Conservation (phyloP, 2,329 filamentous ascomycete genomes). For the Colletotrichum caudatum region DNA sequence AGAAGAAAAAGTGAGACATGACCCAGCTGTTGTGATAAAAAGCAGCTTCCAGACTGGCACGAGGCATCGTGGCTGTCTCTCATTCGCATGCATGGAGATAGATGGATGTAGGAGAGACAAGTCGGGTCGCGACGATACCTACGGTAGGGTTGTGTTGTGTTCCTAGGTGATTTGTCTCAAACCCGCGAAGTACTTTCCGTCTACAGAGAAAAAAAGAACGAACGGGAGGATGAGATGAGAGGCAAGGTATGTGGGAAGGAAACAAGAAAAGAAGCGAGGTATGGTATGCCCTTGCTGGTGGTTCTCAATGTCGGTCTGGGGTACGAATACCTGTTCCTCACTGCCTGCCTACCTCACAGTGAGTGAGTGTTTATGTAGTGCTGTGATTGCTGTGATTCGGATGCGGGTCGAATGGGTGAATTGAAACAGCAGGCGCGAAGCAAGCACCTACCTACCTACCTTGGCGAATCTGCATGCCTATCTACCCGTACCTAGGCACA, state of each 20-base stretch:
- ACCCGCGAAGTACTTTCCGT: not conserved
- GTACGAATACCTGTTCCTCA: not conserved
- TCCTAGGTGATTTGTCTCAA: slow-evolving; percentile 5
- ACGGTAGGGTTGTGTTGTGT: not conserved
- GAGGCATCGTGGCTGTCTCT: not conserved
- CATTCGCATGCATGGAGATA: slow-evolving; percentile 1
- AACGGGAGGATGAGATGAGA: not conserved
- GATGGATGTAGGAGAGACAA: slow-evolving; percentile 6
- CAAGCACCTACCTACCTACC: no score
- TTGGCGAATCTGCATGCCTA: no score
- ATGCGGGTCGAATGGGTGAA: not conserved
- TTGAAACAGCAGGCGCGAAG: not conserved
- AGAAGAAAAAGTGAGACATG: not conserved
- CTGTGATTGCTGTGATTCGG: not conserved
- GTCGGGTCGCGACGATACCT: not conserved
- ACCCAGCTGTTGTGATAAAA: not conserved
- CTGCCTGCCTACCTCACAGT: no score
- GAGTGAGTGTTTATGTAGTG: no score
- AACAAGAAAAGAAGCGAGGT: not conserved
- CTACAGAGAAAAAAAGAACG: not conserved
- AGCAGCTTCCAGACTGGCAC: not conserved
- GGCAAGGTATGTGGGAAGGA: not conserved
- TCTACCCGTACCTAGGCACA: not conserved
- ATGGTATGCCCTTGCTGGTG: not conserved
- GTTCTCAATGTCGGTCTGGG: not conserved